Base-by-base conservation (phyloP, 1,139 yeast genomes). In the Saccharomyces hybrid region DNA sequence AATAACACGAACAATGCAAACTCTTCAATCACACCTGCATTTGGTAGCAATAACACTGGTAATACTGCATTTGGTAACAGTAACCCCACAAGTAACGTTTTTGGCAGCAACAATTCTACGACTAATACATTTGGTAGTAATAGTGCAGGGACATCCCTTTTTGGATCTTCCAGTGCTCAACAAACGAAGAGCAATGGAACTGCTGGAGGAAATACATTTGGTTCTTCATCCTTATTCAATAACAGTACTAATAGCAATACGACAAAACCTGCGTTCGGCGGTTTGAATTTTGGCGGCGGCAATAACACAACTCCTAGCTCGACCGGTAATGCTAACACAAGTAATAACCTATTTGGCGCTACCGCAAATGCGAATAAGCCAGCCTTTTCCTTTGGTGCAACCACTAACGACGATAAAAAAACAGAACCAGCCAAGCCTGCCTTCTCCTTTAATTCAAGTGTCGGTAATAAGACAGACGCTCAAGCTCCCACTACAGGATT, bases 341-440 rank as follows among this genome's bases (percentile, higher is more conserved):
- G 50, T 50, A 27, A 11, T 28, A 14, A 9, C 32, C 6, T 34
- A 47, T 47, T 53, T 4, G 61, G 62, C 11, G 32, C 42, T 28
- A 67, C 34, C 9, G 11, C 51, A 20, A 46, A 47, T 23, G 46
- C 51, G 26, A 41, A 27, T 25, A 54, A 51, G 30, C 54, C 61
- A 30, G 56, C 54, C 9, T 58, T 56, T 28, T 50, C 52, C 4
- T 51, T 56, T 34, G 55, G 59, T 28, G 56, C 59, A n/a, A 46
- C 53, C 23, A 38, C 56, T 3, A 55, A 53, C 23, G 62, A 58
- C 4, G 60, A 55, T 42, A 56, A 56, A 41, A 62, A 56, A 14
- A 55, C 52, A 27, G 57, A 64, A 27, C 47, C 56, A 4, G 20
- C 53, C 1, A 69, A 66, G 51, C 67, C 73, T 27, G 55, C 63